Base-by-base conservation (phyloP, 768 basidiomycete species). In the Lentinula raphanica region DNA sequence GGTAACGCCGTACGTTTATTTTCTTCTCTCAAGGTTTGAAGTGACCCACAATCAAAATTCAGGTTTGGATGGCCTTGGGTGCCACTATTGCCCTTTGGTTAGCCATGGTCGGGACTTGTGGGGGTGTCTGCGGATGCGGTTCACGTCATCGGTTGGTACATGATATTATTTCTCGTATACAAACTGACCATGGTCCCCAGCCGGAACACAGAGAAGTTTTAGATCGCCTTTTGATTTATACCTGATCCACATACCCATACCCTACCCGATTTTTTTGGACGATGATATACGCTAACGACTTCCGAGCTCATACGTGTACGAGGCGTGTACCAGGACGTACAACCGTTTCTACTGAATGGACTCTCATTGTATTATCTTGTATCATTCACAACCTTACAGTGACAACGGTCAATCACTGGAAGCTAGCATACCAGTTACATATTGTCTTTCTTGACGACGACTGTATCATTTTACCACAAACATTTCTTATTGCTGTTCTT, bases 11-110 rank as follows among this genome's bases (percentile, higher is more conserved):
- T 53, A 39, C 23, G 51, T 40, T 78, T n/a, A n/a, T 79, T 65
- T 59, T 74, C 71, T 12, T 54, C 19, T 46, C 40, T 56, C 50
- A 50, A 19, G 27, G 49, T 39, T 15, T 50, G 23, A n/a, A 29
- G 27, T 42, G 45, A n/a, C 38, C 21, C 19, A 27, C 40, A 45
- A 27, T 56, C 27, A 38, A 58, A 49, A 63, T 79, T 78, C 25
- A 40, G 38, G 76, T 79, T 42, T 85, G 83, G 81, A 77, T 85
- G 74, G 70, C 72, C n/a, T 68, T 84, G 32, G 78, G 67, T 19
- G 82, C 83, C 3, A 69, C 76, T 15, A 64, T 84, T 55, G 71
- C 74, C 13, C 68, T 82, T 19, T 83, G 80, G 82, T 60, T 77
- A 42, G 74, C 77, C 31, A 69, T 76, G 54, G 58, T 75, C 28